Evolutionary conservation across 2,329 filamentous ascomycete species (phyloP), one percentile per base, ranked within the genome.

Genomic region (Sporothrix variecibatus): DNA sequence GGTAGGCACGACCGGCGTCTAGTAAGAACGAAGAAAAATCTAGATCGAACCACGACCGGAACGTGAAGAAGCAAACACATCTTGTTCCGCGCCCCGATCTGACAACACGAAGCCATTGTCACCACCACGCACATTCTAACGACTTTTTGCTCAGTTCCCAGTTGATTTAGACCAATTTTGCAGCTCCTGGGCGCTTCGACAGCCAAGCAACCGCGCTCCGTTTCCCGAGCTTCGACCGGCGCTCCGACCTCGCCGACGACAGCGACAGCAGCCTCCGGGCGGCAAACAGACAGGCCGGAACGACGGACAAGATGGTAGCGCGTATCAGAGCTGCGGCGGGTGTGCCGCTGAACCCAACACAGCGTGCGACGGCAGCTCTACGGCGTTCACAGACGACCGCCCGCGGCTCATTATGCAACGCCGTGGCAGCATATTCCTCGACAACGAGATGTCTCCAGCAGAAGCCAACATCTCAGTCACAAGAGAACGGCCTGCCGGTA

Each of bases 251-350:
- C 67, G 43, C 67, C 67, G 28, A 69, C 43, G 28, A 53, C 67
- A 34, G 67, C 65, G 40, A 51, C 26, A 34, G 17, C 46, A 34
- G 67, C 46, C 20, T 38, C n/a, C 2, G 20, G 46, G 31, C 17
- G 20, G 28, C 28, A 5, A 53, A 17, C 3, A 40, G 34, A 38
- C 43, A 69, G 46, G 46, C 4, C 20, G 67, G 67, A 67, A 46
- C 20, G 31, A 74, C 70, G 71, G 28, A 46, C 43, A 46, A 28
- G 31, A 74, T 75, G 71, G 71, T 58, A 64, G 65, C 40, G 65
- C 67, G 71, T 49, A 58, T 73, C 2, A 40, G 71, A 60, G 40
- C 65, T 49, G 71, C 53, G 40, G 56, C 31, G 31, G 64, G 64
- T 58, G 64, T 73, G 64, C 70, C 64, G 56, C 62, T 72, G 71